phyloP scores from a whole-genome alignment of 495 filamentous ascomycete species.

The Lichenothelia convexa region DNA sequence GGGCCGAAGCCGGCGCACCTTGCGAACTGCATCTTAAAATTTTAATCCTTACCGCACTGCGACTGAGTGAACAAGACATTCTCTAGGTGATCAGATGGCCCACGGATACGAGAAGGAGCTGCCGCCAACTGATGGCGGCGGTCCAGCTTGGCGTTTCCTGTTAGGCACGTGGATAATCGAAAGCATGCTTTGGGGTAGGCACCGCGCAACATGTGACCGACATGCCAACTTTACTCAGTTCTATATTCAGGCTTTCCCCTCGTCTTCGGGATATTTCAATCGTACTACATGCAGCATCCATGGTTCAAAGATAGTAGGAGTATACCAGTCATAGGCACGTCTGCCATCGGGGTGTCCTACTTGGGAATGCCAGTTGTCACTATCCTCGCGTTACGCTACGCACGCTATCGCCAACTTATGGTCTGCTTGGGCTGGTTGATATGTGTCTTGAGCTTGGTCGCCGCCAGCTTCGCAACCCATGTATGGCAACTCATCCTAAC shows the following conservation, averaged over 20 bases:
- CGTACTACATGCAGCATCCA: constrained; percentile 9
- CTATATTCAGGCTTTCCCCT: constrained; percentile 10
- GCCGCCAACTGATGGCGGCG: constrained; percentile 7
- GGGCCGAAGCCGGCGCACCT: too few species aligned
- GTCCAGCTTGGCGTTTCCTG: constrained; percentile 6
- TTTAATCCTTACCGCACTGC: too few species aligned
- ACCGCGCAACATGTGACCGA: not conserved
- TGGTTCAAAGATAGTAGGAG: constrained; percentile 2
- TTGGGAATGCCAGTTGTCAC: constrained; percentile 12
- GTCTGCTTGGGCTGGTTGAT: constrained; percentile 11
- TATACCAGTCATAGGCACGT: constrained; percentile 13
- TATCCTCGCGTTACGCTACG: constrained; percentile 9
- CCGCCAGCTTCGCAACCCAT: constrained; percentile 9
- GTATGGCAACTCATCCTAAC: constrained; percentile 10
- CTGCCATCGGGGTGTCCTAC: constrained; percentile 12
- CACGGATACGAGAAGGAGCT: not conserved
- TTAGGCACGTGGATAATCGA: constrained; percentile 9
- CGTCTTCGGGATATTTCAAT: constrained; percentile 17
- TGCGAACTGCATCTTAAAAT: too few species aligned
- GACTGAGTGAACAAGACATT: too few species aligned
- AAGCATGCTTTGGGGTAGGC: constrained; percentile 8
- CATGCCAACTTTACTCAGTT: not conserved
- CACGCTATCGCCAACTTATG: constrained; percentile 6
- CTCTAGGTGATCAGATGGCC: too few species aligned
- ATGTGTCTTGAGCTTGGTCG: constrained; percentile 8